Evolutionary conservation across 2,329 filamentous ascomycete species (phyloP).

Genomic region (Ceratocystis diversiconidia): DNA sequence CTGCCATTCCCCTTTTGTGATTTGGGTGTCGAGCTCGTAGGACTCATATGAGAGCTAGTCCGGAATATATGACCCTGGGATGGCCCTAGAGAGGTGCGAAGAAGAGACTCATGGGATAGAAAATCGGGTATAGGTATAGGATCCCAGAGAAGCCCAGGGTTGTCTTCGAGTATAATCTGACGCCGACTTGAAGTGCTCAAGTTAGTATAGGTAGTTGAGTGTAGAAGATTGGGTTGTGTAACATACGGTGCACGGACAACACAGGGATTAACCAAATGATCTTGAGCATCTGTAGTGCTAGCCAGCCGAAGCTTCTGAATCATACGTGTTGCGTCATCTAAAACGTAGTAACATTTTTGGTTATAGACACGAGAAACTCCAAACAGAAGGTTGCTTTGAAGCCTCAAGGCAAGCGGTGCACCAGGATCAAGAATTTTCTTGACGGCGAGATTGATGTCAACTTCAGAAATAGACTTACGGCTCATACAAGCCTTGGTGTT

Average conservation of each 20-base stretch:
- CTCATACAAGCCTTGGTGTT: conserved; percentile 63
- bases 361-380: conserved; percentile 74
- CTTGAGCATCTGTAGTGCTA: conserved; percentile 7
- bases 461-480: conserved; percentile 73
- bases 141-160: conserved; percentile 64
- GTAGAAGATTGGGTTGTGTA: conserved; percentile 16
- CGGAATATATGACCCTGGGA: conserved; percentile 3
- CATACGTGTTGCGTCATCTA: conserved; percentile 57
- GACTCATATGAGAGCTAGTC: conserved; percentile 16
- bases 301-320: conserved; percentile 30
- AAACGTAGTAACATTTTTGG: conserved; percentile 76
- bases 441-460: conserved; percentile 77
- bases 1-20: background rate
- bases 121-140: conserved; percentile 42
- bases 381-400: conserved; percentile 79
- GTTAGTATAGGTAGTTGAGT: background rate
- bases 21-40: conserved; percentile 6
- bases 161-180: conserved; percentile 65
- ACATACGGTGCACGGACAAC: conserved; percentile 59
- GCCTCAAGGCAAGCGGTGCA: conserved; percentile 73
- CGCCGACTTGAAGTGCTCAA: conserved; percentile 40
- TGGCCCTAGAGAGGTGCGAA: conserved; percentile 6
- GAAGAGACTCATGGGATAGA: conserved; percentile 20
- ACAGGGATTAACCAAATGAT: conserved; percentile 43
- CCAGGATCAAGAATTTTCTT: conserved; percentile 69